A percentile compares a stretch with the other conserved stretches of the same genome.
Evolutionary conservation across 2,329 filamentous ascomycete genomes (phyloP).

Genomic region (Xylaria sp.): DNA sequence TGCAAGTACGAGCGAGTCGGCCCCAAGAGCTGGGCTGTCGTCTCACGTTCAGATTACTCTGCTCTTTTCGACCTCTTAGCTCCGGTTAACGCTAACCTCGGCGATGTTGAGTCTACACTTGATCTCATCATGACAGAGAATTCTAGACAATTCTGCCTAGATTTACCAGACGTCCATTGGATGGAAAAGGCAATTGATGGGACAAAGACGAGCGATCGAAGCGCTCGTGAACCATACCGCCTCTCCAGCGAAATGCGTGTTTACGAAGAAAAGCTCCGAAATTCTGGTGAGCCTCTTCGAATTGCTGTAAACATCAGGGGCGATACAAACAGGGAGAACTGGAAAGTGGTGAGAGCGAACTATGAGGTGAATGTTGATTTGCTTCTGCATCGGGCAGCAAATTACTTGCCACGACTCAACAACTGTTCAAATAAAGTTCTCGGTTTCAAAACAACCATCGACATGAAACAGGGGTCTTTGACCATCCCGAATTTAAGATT

Average conservation of each 20-base stretch:
- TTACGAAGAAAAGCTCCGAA: conserved; percentile 27
- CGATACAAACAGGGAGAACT: conserved; percentile 1
- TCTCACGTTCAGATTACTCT: conserved; percentile 35
- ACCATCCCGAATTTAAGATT: conserved; percentile 37
- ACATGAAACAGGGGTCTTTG: conserved; percentile 23
- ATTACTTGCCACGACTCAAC: conserved; percentile 17
- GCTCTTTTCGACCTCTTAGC: conserved; percentile 37
- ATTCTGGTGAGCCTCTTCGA: conserved; percentile 25
- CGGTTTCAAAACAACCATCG: conserved; percentile 1
- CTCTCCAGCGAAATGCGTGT: conserved; percentile 30
- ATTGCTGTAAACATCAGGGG: conserved; percentile 27
- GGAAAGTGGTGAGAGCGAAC: conserved; percentile 32
- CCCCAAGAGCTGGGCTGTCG: conserved; percentile 24
- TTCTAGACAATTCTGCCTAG: conserved; percentile 10
- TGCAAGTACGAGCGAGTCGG: conserved; percentile 26
- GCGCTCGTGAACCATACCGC: conserved; percentile 31
- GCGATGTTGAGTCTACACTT: conserved; percentile 9
- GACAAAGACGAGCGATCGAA: neutral
- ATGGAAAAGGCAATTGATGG: conserved; percentile 26
- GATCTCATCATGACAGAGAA: neutral
- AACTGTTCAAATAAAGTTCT: neutral
- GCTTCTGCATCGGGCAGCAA: conserved; percentile 29
- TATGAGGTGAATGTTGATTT: conserved; percentile 34
- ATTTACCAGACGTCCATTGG: conserved; percentile 32
- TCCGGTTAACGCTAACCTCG: conserved; percentile 36